Evolutionary conservation across 1,284 basidiomycete species (phyloP).

Genomic region (Athelia sp.): DNA sequence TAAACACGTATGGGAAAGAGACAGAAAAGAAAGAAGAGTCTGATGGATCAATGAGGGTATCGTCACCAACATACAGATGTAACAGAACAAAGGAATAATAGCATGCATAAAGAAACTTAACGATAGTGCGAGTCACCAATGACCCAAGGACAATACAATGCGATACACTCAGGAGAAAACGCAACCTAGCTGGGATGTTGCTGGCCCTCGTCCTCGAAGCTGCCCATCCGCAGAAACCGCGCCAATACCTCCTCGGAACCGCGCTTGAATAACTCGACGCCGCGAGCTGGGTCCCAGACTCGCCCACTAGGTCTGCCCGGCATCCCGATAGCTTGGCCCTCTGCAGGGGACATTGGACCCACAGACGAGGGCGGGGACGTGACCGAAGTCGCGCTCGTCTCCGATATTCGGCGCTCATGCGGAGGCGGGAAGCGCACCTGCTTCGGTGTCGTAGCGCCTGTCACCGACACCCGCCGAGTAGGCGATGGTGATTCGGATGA

Average conservation of each 20-base stretch:
- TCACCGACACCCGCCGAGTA: neutral
- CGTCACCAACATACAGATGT: slow-evolving; percentile 1
- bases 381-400: neutral
- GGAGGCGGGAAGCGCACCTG: neutral
- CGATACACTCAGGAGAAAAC: neutral
- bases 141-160: neutral
- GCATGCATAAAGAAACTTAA: neutral
- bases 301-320: slow-evolving; percentile 49
- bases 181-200: neutral
- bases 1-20: neutral
- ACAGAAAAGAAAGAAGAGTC: neutral
- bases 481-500: neutral
- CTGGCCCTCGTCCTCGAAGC: slow-evolving; percentile 51
- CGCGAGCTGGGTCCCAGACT: slow-evolving; percentile 75
- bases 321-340: slow-evolving; percentile 24
- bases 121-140: neutral
- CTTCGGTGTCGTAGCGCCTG: no score
- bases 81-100: slow-evolving; percentile 1
- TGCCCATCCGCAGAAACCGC: slow-evolving; percentile 71
- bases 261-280: slow-evolving; percentile 76
- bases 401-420: slow-evolving; percentile 2
- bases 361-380: slow-evolving; percentile 38
- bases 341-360: slow-evolving; percentile 41
- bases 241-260: slow-evolving; percentile 80
- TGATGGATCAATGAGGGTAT: neutral